These are phyloP conservation scores for Nicotiana attenuata DNA, from an alignment of 257 asterid species.

Conservation along the genomic window DNA sequence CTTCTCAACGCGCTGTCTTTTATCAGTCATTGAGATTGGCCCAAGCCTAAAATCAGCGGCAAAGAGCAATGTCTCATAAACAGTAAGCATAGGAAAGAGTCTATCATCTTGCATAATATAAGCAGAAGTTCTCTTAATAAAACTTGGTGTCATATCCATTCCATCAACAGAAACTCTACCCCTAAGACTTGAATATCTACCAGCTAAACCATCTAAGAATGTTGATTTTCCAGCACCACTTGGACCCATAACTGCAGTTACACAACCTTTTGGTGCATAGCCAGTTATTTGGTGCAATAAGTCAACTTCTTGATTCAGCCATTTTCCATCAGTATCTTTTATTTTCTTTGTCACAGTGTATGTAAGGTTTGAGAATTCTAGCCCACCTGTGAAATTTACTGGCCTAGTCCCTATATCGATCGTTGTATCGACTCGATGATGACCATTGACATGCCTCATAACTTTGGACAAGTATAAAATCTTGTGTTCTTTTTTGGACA, in stretches of 20 bases:
- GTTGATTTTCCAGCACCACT: conserved; percentile 85
- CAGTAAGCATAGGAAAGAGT: conserved; percentile 70
- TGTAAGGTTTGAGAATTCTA: conserved; percentile 48
- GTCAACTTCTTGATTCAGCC: conserved; percentile 57
- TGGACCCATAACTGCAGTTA: conserved; percentile 85
- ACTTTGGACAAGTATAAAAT: conserved; percentile 8
- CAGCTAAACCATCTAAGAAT: conserved; percentile 63
- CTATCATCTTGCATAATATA: conserved; percentile 50
- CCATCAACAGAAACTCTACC: conserved; percentile 62
- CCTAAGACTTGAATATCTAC: conserved; percentile 58
- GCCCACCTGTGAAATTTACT: conserved; percentile 38
- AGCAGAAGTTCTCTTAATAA: conserved; percentile 29
- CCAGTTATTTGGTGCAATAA: conserved; percentile 57
- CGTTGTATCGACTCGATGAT: conserved; percentile 2
- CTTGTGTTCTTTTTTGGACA: neutral
- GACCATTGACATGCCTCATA: conserved; percentile 23
- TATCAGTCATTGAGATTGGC: conserved; percentile 39
- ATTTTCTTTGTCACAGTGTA: conserved; percentile 51
- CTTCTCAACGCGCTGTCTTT: conserved; percentile 43
- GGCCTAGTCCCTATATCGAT: conserved; percentile 47
- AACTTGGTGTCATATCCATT: conserved; percentile 24
- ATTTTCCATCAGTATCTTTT: conserved; percentile 40
- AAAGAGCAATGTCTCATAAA: conserved; percentile 70
- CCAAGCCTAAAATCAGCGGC: conserved; percentile 72
- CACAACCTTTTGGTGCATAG: conserved; percentile 63